A percentile compares a stretch with the other conserved stretches of the same genome.
Conservation (phyloP, 1,284 basidiomycete species). For the Sanghuangporus sanghuang region DNA sequence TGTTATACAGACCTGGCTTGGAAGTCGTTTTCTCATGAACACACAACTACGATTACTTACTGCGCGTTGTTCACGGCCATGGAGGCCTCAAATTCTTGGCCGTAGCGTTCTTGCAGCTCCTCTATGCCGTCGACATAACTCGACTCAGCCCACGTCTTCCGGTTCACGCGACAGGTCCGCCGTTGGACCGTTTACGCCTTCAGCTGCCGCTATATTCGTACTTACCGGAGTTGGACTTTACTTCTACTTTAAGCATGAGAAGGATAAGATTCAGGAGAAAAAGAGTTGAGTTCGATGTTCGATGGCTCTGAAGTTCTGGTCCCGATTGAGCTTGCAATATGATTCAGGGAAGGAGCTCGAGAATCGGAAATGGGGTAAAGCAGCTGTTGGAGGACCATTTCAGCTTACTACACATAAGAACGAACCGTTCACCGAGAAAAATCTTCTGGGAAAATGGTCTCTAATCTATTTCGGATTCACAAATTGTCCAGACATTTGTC, state of each 20-base stretch:
- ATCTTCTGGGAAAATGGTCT: slow-evolving; percentile 83
- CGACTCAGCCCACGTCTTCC: neutral
- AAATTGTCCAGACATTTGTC: slow-evolving; percentile 98
- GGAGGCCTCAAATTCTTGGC: neutral
- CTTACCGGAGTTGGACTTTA: slow-evolving; percentile 79
- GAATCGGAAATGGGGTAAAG: slow-evolving; percentile 53
- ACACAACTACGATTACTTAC: neutral
- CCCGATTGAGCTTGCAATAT: neutral
- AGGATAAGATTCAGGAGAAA: slow-evolving; percentile 71
- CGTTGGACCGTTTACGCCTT: slow-evolving; percentile 74
- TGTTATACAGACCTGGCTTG: neutral
- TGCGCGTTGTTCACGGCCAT: neutral
- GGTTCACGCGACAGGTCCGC: slow-evolving; percentile 35
- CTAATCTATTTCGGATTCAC: slow-evolving; percentile 97
- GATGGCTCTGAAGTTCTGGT: neutral
- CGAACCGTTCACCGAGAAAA: slow-evolving; percentile 74
- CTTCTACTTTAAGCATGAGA: slow-evolving; percentile 88
- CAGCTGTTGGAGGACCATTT: slow-evolving; percentile 91
- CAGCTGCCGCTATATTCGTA: slow-evolving; percentile 79
- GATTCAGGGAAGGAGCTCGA: slow-evolving; percentile 59
- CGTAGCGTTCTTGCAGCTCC: neutral
- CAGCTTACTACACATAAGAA: slow-evolving; percentile 63
- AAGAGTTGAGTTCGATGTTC: slow-evolving; percentile 35
- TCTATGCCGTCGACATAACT: neutral
- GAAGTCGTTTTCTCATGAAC: neutral